Conservation (phyloP, 306 rosid species). For the Lathyrus aphaca region DNA sequence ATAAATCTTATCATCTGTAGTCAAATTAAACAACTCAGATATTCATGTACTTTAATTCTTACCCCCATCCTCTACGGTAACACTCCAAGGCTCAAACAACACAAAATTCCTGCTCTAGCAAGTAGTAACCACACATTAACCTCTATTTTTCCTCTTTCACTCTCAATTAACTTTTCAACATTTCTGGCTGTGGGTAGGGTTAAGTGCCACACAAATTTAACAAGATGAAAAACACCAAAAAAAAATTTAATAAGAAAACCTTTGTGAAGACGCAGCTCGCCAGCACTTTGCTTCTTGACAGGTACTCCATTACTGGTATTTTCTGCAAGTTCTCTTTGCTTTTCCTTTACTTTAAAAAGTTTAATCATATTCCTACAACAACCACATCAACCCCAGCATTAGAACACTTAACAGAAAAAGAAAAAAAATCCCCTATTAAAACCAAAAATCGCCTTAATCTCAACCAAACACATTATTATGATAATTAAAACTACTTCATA, state of each 20-base stretch:
- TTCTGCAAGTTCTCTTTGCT: slow-evolving; percentile 85
- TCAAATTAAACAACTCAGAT: slow-evolving; percentile 19
- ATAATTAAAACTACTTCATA: not conserved
- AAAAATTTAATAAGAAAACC: slow-evolving; percentile 45
- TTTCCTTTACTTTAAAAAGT: slow-evolving; percentile 90
- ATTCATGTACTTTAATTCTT: not conserved
- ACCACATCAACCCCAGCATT: slow-evolving; percentile 27
- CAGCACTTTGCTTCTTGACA: slow-evolving; percentile 84
- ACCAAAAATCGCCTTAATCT: too few species aligned
- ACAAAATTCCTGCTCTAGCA: slow-evolving; percentile 1
- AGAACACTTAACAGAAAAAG: slow-evolving; percentile 1
- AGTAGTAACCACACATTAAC: slow-evolving; percentile 9
- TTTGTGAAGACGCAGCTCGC: slow-evolving; percentile 94
- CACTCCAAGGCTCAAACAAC: not conserved
- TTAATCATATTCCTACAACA: slow-evolving; percentile 74
- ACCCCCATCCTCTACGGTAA: not conserved
- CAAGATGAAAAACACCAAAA: not conserved
- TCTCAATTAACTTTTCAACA: not conserved
- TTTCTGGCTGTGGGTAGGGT: not conserved
- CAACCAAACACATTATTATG: not conserved
- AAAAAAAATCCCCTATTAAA: not conserved
- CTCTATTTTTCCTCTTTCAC: not conserved
- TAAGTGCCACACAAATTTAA: slow-evolving; percentile 18
- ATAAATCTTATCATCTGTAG: slow-evolving; percentile 7
- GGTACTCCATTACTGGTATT: slow-evolving; percentile 70